Conservation (phyloP, 2,329 filamentous ascomycete genomes). For the Didymella exigua region DNA sequence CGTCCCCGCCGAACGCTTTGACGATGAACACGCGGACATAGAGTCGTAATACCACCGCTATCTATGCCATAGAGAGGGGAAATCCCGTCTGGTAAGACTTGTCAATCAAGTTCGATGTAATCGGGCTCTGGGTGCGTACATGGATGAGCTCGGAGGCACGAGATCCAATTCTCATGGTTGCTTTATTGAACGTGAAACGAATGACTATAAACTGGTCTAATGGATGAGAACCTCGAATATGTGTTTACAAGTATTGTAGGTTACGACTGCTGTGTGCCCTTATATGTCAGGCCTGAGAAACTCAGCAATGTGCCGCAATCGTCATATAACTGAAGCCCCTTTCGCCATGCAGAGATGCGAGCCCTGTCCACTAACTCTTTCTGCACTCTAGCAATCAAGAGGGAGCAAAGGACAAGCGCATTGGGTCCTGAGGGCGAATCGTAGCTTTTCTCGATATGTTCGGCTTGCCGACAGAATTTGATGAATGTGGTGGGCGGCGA, state of each 20-base stretch:
- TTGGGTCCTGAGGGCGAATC: not conserved
- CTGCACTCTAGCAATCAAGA: not conserved
- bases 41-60: constrained; percentile 10
- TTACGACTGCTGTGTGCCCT: not conserved
- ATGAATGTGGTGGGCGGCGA: no score
- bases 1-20: constrained; percentile 21
- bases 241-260: not conserved
- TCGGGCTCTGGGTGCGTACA: not conserved
- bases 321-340: not conserved
- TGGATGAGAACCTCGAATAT: not conserved
- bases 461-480: not conserved
- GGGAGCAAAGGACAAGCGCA: not conserved
- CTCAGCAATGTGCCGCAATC: not conserved
- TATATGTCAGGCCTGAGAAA: not conserved
- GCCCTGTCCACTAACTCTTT: not conserved
- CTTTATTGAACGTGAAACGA: not conserved
- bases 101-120: not conserved
- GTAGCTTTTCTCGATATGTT: not conserved
- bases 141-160: constrained; percentile 1
- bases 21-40: constrained; percentile 19
- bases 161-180: not conserved
- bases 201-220: not conserved
- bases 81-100: not conserved
- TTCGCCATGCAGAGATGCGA: not conserved
- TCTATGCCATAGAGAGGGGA: not conserved